phyloP scores from a whole-genome alignment of 495 filamentous ascomycete genomes.

The Trypethelium eluteriae region DNA sequence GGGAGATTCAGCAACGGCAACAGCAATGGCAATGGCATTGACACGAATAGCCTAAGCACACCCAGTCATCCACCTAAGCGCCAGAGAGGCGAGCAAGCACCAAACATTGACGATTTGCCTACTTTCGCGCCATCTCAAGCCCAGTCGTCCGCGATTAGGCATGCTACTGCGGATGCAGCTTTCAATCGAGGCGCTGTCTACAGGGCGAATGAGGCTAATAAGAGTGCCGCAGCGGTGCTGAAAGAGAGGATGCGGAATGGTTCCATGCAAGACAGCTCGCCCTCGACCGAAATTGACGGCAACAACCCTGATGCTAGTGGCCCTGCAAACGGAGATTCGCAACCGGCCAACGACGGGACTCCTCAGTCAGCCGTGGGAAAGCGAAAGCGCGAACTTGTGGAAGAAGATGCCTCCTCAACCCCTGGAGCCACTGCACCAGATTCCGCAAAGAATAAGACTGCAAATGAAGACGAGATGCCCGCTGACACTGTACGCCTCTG shows the following conservation, averaged over 20 bases:
- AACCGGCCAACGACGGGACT: not conserved
- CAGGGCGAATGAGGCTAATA: slow-evolving; percentile 79
- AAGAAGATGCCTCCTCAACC: slow-evolving; percentile 36
- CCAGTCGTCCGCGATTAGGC: slow-evolving; percentile 11
- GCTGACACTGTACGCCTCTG: slow-evolving; percentile 82
- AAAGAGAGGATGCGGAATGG: slow-evolving; percentile 66
- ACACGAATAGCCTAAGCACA: slow-evolving; percentile 17
- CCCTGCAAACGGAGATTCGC: not conserved
- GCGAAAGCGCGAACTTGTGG: slow-evolving; percentile 22
- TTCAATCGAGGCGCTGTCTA: slow-evolving; percentile 68
- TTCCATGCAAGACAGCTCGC: slow-evolving; percentile 30
- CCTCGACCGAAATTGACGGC: slow-evolving; percentile 20
- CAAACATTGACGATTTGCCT: slow-evolving; percentile 26
- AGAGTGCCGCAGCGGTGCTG: slow-evolving; percentile 83
- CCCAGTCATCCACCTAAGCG: not conserved
- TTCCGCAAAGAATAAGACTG: slow-evolving; percentile 38
- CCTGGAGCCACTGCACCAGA: slow-evolving; percentile 50
- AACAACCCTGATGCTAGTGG: not conserved
- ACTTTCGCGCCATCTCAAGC: slow-evolving; percentile 25
- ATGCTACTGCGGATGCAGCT: slow-evolving; percentile 44
- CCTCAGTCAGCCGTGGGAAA: slow-evolving; percentile 19
- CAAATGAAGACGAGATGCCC: slow-evolving; percentile 52
- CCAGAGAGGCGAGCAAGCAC: slow-evolving; percentile 17
- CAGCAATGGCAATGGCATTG: slow-evolving; percentile 18
- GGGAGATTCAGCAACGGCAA: slow-evolving; percentile 27